phyloP scores from a whole-genome alignment of 78 protist genomes.

The Dictyostelium citrinum region DNA sequence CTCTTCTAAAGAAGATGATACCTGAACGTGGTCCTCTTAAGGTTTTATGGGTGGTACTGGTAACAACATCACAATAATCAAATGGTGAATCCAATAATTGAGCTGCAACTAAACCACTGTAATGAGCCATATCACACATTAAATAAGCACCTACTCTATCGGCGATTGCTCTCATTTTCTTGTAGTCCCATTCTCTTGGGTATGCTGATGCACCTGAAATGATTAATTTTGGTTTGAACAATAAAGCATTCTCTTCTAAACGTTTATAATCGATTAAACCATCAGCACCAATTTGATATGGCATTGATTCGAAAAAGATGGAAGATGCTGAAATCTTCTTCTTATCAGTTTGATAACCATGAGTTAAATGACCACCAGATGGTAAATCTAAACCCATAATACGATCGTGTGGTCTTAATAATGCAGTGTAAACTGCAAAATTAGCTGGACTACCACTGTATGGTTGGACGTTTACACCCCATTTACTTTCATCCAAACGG shows the following conservation, averaged over 20 bases:
- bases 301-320: conserved; percentile 97
- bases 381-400: conserved; percentile 99
- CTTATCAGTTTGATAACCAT: conserved; percentile 97
- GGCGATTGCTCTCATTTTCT: conserved; percentile 69
- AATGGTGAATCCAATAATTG: conserved; percentile 86
- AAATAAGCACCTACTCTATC: conserved; percentile 93
- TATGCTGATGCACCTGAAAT: conserved; percentile 98
- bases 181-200: conserved; percentile 98
- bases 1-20: conserved; percentile 97
- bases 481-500: conserved; percentile 88
- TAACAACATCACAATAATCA: conserved; percentile 96
- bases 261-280: conserved; percentile 98
- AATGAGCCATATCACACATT: conserved; percentile 99
- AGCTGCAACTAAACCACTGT: conserved; percentile 98
- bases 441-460: conserved; percentile 97
- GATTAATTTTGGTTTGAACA: conserved; percentile 97
- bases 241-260: conserved; percentile 89
- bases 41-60: conserved; percentile 99
- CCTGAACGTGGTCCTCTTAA: conserved; percentile 99
- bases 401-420: conserved; percentile 98
- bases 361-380: conserved; percentile 98
- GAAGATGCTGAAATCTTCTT: conserved; percentile 96
- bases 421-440: conserved; percentile 95
- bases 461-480: conserved; percentile 99
- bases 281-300: conserved; percentile 91